Evolutionary conservation across 139 green algal genomes (phyloP).

Genomic region (Bryopsis sp.): DNA sequence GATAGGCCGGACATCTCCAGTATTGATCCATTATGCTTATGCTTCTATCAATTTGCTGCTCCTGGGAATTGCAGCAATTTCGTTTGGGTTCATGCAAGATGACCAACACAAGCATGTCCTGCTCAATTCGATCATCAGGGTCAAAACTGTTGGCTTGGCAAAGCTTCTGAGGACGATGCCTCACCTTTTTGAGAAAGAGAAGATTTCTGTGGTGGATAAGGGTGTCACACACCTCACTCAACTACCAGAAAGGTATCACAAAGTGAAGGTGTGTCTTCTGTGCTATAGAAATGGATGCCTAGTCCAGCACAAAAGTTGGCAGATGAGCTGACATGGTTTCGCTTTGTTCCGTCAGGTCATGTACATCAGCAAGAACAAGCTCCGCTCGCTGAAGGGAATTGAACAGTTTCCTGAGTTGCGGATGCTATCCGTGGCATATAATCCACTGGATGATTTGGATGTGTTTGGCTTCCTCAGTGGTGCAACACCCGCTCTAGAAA

Average conservation of each 20-base stretch:
- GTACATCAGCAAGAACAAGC: slow-evolving; percentile 10
- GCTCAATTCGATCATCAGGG: no score
- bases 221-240: neutral
- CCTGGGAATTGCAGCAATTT: no score
- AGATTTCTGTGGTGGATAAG: slow-evolving; percentile 8
- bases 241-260: neutral
- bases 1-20: no score
- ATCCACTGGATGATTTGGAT: slow-evolving; percentile 1
- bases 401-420: neutral
- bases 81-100: no score
- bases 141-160: no score
- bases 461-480: neutral
- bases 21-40: no score
- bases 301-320: no score
- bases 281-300: neutral
- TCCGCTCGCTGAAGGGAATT: neutral
- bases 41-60: no score
- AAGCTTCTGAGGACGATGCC: neutral
- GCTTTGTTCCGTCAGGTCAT: neutral
- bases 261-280: neutral
- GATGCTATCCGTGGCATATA: neutral
- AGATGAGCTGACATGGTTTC: no score
- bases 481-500: neutral
- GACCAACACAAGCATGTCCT: no score
- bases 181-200: neutral